Base-by-base conservation (phyloP, 2,329 filamentous ascomycete species). In the Neofusicoccum umdonicola region DNA sequence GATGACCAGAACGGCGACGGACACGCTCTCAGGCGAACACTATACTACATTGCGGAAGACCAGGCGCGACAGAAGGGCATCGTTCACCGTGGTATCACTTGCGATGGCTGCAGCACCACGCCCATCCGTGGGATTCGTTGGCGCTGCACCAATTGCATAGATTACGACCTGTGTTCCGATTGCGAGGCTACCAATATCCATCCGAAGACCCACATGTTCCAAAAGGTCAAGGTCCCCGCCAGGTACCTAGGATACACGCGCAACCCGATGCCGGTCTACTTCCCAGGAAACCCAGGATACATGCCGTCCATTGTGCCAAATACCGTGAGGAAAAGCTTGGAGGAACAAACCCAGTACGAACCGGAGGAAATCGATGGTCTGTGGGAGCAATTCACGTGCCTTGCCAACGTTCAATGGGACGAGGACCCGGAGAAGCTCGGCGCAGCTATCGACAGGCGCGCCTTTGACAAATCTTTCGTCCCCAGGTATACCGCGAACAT, bases 361-460 rank as follows among this genome's bases (percentile, higher is more conserved):
- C 86, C 90, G 34, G 90, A 92, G 1, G 92, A 96, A 76, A 82
- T 99, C 5, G 94, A 98, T 78, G 94, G 93, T 6, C 87, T 96
- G 47, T 98, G 93, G 89, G 94, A 98, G 73, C 94, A 98, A 73
- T 99, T 96, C 85, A 93, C 91, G 4, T 97, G 93, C 75, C 89
- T 97, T 78, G 94, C 94, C 47, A 94, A 91, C 69, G 89, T 89
- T 5, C 89, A 94, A 73, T 97, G 90, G 90, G 81, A 87, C 39
- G 86, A 90, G 17, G 94, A 98, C 73, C 91, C 92, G 0, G 88
- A 91, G 70, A 85, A 88, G 22, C 83, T 97, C 47, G 83, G 85
- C 63, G 84, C 94, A 70, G 95, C 93, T 39, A 96, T 98, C 82
- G 93, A 98, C 74, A 88, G 93, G 66, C 90, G 90, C 76, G 96